Conservation (phyloP, 1,284 basidiomycete species). For the Apiotrichum akiyoshidainum region DNA sequence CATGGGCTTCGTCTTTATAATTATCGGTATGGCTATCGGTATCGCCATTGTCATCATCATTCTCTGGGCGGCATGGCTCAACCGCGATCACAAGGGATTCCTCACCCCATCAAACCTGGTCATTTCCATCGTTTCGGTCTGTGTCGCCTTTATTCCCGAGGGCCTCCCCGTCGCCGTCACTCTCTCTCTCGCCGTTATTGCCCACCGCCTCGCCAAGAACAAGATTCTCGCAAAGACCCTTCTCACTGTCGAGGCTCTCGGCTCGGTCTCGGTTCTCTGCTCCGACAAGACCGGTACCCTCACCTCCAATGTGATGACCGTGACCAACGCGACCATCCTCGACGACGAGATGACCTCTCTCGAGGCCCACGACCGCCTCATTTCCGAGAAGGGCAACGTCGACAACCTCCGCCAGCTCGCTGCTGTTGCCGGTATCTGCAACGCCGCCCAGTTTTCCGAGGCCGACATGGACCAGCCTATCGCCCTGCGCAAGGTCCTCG, state of each 20-base stretch:
- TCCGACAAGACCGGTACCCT: slow-evolving; percentile 62
- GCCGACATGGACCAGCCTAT: slow-evolving; percentile 50
- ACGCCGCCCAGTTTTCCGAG: slow-evolving; percentile 59
- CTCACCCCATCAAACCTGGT: slow-evolving; percentile 59
- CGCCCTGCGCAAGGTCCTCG: slow-evolving; percentile 56
- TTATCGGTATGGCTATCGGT: slow-evolving; percentile 55
- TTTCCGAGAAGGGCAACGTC: slow-evolving; percentile 20
- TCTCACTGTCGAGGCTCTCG: slow-evolving; percentile 62
- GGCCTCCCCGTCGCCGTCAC: slow-evolving; percentile 57
- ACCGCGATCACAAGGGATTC: slow-evolving; percentile 56
- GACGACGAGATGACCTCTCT: slow-evolving; percentile 44
- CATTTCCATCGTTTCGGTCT: slow-evolving; percentile 60
- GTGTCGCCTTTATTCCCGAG: slow-evolving; percentile 61
- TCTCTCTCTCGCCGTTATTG: slow-evolving; percentile 52
- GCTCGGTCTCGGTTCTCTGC: slow-evolving; percentile 58
- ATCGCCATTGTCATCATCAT: slow-evolving; percentile 56
- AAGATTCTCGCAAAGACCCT: slow-evolving; percentile 63
- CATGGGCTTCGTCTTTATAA: slow-evolving; percentile 52
- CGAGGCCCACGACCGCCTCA: slow-evolving; percentile 38
- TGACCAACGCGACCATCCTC: slow-evolving; percentile 54
- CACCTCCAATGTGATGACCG: slow-evolving; percentile 53
- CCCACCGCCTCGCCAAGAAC: slow-evolving; percentile 57
- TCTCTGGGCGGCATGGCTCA: slow-evolving; percentile 58
- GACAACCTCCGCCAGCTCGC: slow-evolving; percentile 48
- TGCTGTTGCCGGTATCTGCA: slow-evolving; percentile 59